These are phyloP conservation scores for Blastobotrys attinorum DNA, from an alignment of 805 yeast species.

Conservation along the genomic window DNA sequence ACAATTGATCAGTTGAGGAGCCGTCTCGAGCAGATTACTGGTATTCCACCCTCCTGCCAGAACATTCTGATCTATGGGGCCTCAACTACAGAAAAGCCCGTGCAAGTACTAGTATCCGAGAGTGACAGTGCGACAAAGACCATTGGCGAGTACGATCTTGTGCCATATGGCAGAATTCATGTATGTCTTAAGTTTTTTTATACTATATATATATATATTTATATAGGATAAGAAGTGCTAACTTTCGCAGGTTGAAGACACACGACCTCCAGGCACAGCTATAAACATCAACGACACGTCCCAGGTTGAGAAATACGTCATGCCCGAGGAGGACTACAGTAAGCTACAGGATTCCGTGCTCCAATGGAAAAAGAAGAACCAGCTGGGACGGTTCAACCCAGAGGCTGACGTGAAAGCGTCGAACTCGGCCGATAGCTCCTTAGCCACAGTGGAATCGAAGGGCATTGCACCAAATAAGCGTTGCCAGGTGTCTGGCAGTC, in stretches of 20 bases:
- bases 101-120: slow-evolving; percentile 7
- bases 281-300: slow-evolving; percentile 28
- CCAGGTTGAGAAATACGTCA: slow-evolving; percentile 35
- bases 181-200: slow-evolving; percentile 17
- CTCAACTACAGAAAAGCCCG: slow-evolving; percentile 7
- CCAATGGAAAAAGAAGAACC: slow-evolving; percentile 64
- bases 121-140: slow-evolving; percentile 13
- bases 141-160: slow-evolving; percentile 21
- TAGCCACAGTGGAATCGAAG: slow-evolving; percentile 6
- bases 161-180: slow-evolving; percentile 42
- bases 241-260: slow-evolving; percentile 17
- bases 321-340: slow-evolving; percentile 57
- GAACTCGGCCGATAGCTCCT: slow-evolving; percentile 10
- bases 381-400: slow-evolving; percentile 69
- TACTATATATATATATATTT: too few species aligned
- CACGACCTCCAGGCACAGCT: slow-evolving; percentile 25
- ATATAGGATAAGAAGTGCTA: too few species aligned
- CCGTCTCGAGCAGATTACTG: slow-evolving; percentile 63
- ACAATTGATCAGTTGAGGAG: slow-evolving; percentile 42
- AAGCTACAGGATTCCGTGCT: slow-evolving; percentile 54
- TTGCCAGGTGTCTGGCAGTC: slow-evolving; percentile 35
- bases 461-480: slow-evolving; percentile 18
- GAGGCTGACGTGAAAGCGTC: slow-evolving; percentile 26
- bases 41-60: slow-evolving; percentile 53
- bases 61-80: slow-evolving; percentile 28